Percentiles rank a stretch among this genome's conserved stretches.
Conservation (phyloP, 305 asterid species). For the Striga hermonthica region DNA sequence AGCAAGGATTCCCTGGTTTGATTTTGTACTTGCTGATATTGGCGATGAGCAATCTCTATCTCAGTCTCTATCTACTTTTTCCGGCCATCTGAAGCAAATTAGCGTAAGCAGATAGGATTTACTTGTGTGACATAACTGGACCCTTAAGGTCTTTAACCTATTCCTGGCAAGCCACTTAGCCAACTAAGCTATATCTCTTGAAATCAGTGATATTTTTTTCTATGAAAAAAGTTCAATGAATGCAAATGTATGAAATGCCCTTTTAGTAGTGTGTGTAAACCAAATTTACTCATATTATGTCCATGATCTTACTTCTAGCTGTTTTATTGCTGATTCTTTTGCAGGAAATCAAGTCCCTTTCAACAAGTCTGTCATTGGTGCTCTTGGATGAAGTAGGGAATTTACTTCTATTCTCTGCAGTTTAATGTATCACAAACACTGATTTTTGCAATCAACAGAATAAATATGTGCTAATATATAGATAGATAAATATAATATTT, state of each 20-base stretch:
- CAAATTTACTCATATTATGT: not conserved
- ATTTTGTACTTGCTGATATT: constrained; percentile 93
- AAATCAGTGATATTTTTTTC: no score
- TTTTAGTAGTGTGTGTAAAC: constrained; percentile 10
- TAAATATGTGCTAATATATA: constrained; percentile 8
- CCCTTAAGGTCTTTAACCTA: constrained; percentile 6
- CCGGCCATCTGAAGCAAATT: constrained; percentile 97
- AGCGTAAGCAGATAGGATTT: constrained; percentile 60
- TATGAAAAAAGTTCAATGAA: no score
- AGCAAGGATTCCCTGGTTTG: constrained; percentile 96
- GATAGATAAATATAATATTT: constrained; percentile 13
- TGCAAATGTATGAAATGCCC: constrained; percentile 11
- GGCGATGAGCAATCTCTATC: constrained; percentile 98
- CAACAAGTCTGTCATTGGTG: constrained; percentile 73
- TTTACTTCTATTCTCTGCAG: constrained; percentile 26
- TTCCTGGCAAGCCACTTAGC: no score
- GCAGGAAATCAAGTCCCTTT: constrained; percentile 86
- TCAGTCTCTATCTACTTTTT: constrained; percentile 95
- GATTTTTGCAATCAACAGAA: constrained; percentile 14
- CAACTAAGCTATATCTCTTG: no score
- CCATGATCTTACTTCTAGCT: constrained; percentile 3
- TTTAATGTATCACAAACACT: constrained; percentile 5
- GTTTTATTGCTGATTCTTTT: constrained; percentile 30
- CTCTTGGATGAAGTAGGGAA: constrained; percentile 88
- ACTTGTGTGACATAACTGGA: constrained; percentile 16